phyloP scores from a whole-genome alignment of 768 basidiomycete species.

The Tremella fuciformis region DNA sequence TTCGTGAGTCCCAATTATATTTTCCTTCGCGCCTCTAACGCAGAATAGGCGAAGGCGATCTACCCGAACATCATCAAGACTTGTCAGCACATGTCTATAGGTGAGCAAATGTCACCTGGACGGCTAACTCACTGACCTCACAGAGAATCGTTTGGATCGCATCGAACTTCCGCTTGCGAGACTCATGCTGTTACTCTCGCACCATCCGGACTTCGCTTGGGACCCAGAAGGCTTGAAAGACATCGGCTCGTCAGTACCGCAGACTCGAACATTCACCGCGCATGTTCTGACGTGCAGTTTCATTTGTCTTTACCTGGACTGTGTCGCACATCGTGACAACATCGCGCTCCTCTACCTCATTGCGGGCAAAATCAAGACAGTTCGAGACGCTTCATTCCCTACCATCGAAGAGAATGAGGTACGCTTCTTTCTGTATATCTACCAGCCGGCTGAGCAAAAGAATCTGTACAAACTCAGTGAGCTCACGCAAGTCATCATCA shows the following conservation, averaged over 20 bases:
- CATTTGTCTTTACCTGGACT: conserved; percentile 79
- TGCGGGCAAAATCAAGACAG: conserved; percentile 77
- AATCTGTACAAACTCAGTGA: conserved; percentile 85
- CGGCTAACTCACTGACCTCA: conserved; percentile 1
- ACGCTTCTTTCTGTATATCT: background rate
- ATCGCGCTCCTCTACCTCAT: conserved; percentile 78
- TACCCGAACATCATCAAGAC: background rate
- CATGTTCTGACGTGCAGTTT: conserved; percentile 59
- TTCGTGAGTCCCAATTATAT: conserved; percentile 57
- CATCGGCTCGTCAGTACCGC: conserved; percentile 68
- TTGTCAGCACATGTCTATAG: conserved; percentile 8
- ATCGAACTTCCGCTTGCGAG: conserved; percentile 83
- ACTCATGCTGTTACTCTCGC: conserved; percentile 79
- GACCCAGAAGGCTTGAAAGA: conserved; percentile 63
- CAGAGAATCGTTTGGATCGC: conserved; percentile 58
- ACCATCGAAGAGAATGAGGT: conserved; percentile 58
- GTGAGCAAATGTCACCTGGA: background rate
- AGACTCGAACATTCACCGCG: background rate
- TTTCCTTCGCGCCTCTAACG: background rate
- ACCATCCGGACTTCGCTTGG: conserved; percentile 82
- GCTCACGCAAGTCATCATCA: conserved; percentile 82
- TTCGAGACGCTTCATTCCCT: conserved; percentile 69
- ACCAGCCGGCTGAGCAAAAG: conserved; percentile 53
- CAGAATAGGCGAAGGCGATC: conserved; percentile 7
- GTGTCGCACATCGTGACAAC: conserved; percentile 74